Conservation (phyloP, 1,284 basidiomycete genomes). For the Fomitopsis pinicola region DNA sequence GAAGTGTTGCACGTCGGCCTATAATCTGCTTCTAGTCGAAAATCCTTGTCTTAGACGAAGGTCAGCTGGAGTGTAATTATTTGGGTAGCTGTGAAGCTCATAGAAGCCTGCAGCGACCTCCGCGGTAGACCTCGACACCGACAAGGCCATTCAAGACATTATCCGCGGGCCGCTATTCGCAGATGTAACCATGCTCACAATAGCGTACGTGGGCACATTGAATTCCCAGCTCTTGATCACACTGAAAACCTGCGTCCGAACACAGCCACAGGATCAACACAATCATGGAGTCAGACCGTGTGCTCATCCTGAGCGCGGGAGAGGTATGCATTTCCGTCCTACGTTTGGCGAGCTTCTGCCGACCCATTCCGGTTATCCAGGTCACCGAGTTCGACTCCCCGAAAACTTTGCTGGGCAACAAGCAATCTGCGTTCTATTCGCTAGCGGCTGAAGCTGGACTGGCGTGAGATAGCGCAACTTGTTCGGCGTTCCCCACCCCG, state of each 20-base stretch:
- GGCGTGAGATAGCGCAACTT: constrained; percentile 7
- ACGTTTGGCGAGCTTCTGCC: not conserved
- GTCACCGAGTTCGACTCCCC: constrained; percentile 76
- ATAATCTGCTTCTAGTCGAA: constrained; percentile 47
- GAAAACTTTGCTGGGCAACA: constrained; percentile 50
- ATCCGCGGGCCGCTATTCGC: constrained; percentile 69
- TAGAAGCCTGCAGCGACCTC: constrained; percentile 54
- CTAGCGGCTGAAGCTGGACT: constrained; percentile 57
- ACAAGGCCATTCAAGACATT: constrained; percentile 80
- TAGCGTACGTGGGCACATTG: constrained; percentile 52
- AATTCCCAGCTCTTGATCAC: not conserved
- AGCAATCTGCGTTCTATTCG: constrained; percentile 51
- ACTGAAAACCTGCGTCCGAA: not conserved
- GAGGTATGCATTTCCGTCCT: constrained; percentile 35
- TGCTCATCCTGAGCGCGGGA: constrained; percentile 83
- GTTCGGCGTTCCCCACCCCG: not conserved
- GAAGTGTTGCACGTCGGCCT: not conserved
- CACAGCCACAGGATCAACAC: constrained; percentile 84
- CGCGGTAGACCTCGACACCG: constrained; percentile 88
- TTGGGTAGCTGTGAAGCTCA: not conserved
- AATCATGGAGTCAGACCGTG: constrained; percentile 82
- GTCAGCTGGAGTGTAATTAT: constrained; percentile 28
- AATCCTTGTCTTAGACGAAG: constrained; percentile 90
- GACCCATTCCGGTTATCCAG: constrained; percentile 22
- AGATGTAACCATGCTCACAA: constrained; percentile 78